A percentile compares a stretch with the other conserved stretches of the same genome.
Evolutionary conservation across 2,329 filamentous ascomycete species (phyloP).

Genomic region (Sphaerulina vaccinii): DNA sequence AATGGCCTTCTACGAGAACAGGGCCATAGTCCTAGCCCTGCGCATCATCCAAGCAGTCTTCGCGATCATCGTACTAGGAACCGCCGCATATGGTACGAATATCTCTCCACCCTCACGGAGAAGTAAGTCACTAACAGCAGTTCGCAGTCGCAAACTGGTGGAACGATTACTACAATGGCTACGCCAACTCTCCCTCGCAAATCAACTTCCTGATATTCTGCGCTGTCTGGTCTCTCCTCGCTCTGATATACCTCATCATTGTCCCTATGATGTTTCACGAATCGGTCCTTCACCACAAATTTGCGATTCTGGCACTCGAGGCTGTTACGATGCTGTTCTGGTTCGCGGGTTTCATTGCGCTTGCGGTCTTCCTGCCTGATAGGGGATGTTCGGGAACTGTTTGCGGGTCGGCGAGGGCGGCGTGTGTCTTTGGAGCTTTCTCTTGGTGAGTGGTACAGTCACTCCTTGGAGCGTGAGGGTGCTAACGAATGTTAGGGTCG

Average conservation of each 20-base stretch:
- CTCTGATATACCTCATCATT: constrained; percentile 67
- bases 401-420: constrained; percentile 55
- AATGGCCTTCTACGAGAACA: constrained; percentile 9
- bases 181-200: constrained; percentile 50
- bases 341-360: constrained; percentile 81
- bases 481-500: constrained; percentile 42
- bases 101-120: constrained; percentile 10
- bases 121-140: constrained; percentile 16
- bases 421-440: constrained; percentile 65
- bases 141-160: constrained; percentile 23
- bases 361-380: constrained; percentile 64
- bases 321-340: constrained; percentile 78
- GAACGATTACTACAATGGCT: not conserved
- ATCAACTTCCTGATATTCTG: constrained; percentile 80
- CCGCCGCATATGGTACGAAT: constrained; percentile 68
- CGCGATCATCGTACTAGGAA: constrained; percentile 70
- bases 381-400: constrained; percentile 52
- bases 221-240: constrained; percentile 71
- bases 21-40: constrained; percentile 55
- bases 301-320: constrained; percentile 66
- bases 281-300: constrained; percentile 59
- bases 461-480: not conserved
- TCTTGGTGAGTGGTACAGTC: constrained; percentile 48
- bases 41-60: constrained; percentile 68
- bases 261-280: constrained; percentile 50